Base-by-base conservation (phyloP, 768 basidiomycete genomes). In the Podaxis pistillaris region DNA sequence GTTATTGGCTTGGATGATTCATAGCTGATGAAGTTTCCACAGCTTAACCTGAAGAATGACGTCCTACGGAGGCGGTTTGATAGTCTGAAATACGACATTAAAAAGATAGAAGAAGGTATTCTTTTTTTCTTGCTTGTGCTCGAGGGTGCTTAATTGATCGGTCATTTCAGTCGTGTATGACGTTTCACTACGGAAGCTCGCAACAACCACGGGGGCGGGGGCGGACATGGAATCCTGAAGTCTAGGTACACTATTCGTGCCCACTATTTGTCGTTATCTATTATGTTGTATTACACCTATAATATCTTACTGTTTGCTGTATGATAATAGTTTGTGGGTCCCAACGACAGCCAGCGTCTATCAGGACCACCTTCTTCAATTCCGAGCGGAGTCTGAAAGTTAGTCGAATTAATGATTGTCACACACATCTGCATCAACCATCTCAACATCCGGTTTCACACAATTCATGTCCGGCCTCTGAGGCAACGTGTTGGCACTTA, bases 11-110 rank as follows among this genome's bases (percentile, higher is more conserved):
- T 38, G 30, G 33, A 36, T 52, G 46, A 30, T 3, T 13, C 9
- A n/a, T 22, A 36, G n/a, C 54, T 56, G 47, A 62, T 22, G 24
- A 62, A 30, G 60, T 53, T 46, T 36, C 51, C 40, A 17, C 65
- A 91, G 91, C 79, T 94, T 13, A 94, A 93, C 68, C 77, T 94
- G 19, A 93, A 93, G 70, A 93, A 93, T 62, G 92, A 93, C 68
- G 69, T 78, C 0, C 75, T 94, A 17, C 86, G 91, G 3, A 83
- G 90, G 63, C 77, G 91, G 58, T 94, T 90, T 69, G 91, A 93
- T 69, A 85, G 89, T 65, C 76, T 93, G 37, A 93, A 94, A 69
- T 94, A 93, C 65, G 92, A 93, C 70, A 83, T 94, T 64, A 93
- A 93, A 73, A 93, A 92, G 68, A 89, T 94, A 17, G 91, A 93